A percentile compares a stretch with the other conserved stretches of the same genome.
Evolutionary conservation across 2,329 filamentous ascomycete genomes (phyloP).

Genomic region (Colletotrichum shisoi): DNA sequence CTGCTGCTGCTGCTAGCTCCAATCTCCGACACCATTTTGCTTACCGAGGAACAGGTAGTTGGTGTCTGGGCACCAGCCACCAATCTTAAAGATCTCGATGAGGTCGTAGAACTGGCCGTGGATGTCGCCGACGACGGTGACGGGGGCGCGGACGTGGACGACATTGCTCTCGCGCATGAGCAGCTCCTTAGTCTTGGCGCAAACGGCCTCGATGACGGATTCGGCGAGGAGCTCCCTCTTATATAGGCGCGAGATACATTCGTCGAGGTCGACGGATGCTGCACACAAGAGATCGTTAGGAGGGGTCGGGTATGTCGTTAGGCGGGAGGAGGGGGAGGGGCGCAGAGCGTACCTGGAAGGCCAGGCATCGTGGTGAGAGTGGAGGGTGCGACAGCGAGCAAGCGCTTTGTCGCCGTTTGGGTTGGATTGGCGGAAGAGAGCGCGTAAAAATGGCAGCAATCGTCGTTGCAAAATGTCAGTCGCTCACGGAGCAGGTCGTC

Average conservation of each 20-base stretch:
- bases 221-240: conserved; percentile 97
- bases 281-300: conserved; percentile 29
- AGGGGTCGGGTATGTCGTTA: background rate
- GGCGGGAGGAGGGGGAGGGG: conserved; percentile 6
- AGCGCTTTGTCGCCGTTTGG: background rate
- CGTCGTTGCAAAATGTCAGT: conserved; percentile 1
- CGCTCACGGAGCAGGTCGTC: conserved; percentile 43
- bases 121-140: conserved; percentile 97
- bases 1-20: conserved; percentile 13
- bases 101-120: conserved; percentile 99
- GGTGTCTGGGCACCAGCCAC: conserved; percentile 94
- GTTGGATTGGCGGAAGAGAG: background rate
- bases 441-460: background rate
- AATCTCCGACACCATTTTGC: conserved; percentile 26
- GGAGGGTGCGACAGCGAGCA: conserved; percentile 10
- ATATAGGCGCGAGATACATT: conserved; percentile 96
- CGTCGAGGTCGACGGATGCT: conserved; percentile 97
- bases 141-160: conserved; percentile 92
- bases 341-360: conserved; percentile 57
- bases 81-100: conserved; percentile 99
- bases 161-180: conserved; percentile 99
- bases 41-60: conserved; percentile 96
- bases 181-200: conserved; percentile 97
- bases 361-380: conserved; percentile 61
- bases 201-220: conserved; percentile 98